Evolutionary conservation across 129 eudicot genomes (phyloP).

Genomic region (Flaveria bidentis): DNA sequence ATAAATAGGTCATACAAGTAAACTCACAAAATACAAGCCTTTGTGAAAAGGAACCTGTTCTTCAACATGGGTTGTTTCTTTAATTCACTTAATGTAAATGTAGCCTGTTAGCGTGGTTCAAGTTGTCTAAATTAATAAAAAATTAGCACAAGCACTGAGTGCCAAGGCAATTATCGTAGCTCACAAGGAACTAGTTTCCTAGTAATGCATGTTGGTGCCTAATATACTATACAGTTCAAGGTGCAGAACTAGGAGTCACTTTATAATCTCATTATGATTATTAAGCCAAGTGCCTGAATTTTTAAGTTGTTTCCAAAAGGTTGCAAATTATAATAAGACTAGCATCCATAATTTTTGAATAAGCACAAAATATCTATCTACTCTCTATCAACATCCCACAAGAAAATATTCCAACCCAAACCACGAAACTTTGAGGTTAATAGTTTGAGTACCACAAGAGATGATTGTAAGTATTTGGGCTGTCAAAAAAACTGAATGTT

Average conservation of each 20-base stretch:
- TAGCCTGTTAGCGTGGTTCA: neutral
- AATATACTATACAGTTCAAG: neutral
- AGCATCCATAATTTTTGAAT: neutral
- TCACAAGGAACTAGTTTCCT: neutral
- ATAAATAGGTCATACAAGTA: neutral
- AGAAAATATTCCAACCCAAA: neutral
- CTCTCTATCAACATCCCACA: neutral
- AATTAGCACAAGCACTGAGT: neutral
- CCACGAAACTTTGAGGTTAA: neutral
- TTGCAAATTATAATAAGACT: neutral
- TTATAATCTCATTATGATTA: neutral
- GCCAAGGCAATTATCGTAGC: neutral
- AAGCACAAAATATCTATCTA: slow-evolving; percentile 9
- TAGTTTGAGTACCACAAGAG: neutral
- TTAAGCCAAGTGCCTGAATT: neutral
- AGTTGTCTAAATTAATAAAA: neutral
- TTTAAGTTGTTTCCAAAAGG: neutral
- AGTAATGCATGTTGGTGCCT: neutral
- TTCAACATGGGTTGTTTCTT: neutral
- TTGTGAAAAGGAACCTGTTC: neutral
- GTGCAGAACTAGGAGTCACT: neutral
- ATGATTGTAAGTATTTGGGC: neutral
- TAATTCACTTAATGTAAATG: neutral
- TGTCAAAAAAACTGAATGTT: too few species aligned
- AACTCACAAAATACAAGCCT: neutral